phyloP scores from a whole-genome alignment of 192 early-diverging fungal species.

The Coemansia sp. region DNA sequence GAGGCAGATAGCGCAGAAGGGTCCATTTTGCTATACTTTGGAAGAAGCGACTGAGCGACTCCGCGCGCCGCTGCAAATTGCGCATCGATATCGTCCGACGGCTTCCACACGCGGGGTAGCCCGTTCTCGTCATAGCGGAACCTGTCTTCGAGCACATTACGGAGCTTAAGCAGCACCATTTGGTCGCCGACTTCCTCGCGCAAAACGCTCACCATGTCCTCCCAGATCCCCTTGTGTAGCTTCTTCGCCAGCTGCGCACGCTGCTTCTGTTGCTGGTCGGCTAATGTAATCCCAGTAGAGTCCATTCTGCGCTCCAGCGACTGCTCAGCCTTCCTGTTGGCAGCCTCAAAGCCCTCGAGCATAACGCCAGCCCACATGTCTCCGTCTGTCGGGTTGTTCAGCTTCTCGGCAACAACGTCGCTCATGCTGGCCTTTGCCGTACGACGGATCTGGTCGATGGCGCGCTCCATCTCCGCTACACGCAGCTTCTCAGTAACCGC shows the following conservation, averaged over 20 bases:
- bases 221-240: slow-evolving; percentile 69
- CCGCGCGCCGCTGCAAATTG: slow-evolving; percentile 75
- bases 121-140: slow-evolving; percentile 95
- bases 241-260: slow-evolving; percentile 53
- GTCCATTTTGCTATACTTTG: slow-evolving; percentile 74
- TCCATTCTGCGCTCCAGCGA: slow-evolving; percentile 25
- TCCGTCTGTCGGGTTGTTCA: slow-evolving; percentile 63
- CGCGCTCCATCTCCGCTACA: slow-evolving; percentile 38
- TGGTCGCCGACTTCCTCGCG: slow-evolving; percentile 82
- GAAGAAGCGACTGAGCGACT: slow-evolving; percentile 63
- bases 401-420: slow-evolving; percentile 67
- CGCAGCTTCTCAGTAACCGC: slow-evolving; percentile 38
- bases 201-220: slow-evolving; percentile 66
- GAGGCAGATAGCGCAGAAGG: slow-evolving; percentile 15
- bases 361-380: slow-evolving; percentile 76
- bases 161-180: slow-evolving; percentile 77
- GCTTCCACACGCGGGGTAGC: slow-evolving; percentile 91
- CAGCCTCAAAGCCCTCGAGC: slow-evolving; percentile 51
- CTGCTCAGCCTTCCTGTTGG: slow-evolving; percentile 58
- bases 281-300: slow-evolving; percentile 26
- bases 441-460: slow-evolving; percentile 19
- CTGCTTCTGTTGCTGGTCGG: slow-evolving; percentile 43
- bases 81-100: slow-evolving; percentile 91
- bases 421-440: slow-evolving; percentile 55
- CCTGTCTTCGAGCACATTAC: slow-evolving; percentile 79